Evolutionary conservation across 2,329 filamentous ascomycete genomes (phyloP), one percentile per base, ranked within the genome.

Genomic region (Talaromyces verruculosus): DNA sequence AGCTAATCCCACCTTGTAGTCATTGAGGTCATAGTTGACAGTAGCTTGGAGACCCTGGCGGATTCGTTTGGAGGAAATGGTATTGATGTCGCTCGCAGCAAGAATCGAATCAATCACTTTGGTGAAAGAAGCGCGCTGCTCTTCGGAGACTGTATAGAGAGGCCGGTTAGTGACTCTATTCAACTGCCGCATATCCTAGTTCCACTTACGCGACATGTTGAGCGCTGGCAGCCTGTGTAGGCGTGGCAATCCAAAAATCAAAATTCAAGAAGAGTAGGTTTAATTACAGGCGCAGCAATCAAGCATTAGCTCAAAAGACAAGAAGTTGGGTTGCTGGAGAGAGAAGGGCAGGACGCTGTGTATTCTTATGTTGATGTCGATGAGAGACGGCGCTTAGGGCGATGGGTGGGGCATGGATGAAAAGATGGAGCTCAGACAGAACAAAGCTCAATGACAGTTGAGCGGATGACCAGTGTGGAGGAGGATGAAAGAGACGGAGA

Each of bases 1-100:
- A 41, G 19, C 73, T 61, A 74, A 87, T 87, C 83, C 73, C 62
- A 88, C 87, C 83, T 89, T 89, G 71, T 88, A 83, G 62, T 83
- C 81, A 62, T 84, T 83, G 70, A 89, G 83, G 76, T 89, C 87
- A 79, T 87, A 81, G 72, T 84, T 83, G 63, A 89, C 83, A 67
- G 79, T 79, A 7, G 41, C 61, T 71, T 85, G 85, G 47, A 89
- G 79, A 33, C 84, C 85, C 75, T 86, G 87, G 69, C 87, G 85
- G 75, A 89, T 88, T 71, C 83, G 82, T 78, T 89, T 89, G 67
- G 86, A 86, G 41, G 87, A 88, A 69, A 89, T 85, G 63, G 85
- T 88, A 69, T 86, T 85, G 35, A 89, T 79, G 71, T 89, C 87
- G 73, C 85, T 86, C 64, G 78, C 78, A 53, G 82, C 82, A 61